phyloP scores from a whole-genome alignment of 1,139 yeast species.

The Kluyveromyces sp. region DNA sequence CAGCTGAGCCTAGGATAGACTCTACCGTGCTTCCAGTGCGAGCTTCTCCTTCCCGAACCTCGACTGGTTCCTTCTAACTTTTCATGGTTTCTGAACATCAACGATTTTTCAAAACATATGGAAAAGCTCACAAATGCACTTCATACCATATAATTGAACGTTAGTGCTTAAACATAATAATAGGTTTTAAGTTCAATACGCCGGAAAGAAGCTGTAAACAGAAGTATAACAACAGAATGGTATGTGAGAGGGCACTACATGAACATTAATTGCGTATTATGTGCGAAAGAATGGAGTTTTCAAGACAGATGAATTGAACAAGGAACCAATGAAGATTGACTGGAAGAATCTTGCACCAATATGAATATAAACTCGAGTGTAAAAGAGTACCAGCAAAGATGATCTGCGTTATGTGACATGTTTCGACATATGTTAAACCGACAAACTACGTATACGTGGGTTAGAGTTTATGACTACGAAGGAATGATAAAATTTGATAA shows the following conservation, averaged over 20 bases:
- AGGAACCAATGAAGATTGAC: not conserved
- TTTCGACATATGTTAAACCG: too few species aligned
- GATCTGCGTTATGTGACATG: too few species aligned
- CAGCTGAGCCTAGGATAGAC: too few species aligned
- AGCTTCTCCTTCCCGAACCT: not conserved
- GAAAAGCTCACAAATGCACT: not conserved
- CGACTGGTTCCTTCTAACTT: not conserved
- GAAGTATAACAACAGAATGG: conserved; percentile 10
- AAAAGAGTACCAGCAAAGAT: too few species aligned
- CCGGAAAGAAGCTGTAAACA: conserved; percentile 6
- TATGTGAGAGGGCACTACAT: conserved; percentile 2
- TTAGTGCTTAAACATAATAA: too few species aligned
- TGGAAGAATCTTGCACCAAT: too few species aligned
- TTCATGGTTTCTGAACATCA: not conserved
- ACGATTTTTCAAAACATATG: conserved; percentile 1
- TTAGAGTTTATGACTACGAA: too few species aligned
- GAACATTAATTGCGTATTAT: not conserved
- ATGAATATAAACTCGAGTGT: too few species aligned
- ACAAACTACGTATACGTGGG: too few species aligned
- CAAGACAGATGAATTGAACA: not conserved
- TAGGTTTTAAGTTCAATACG: not conserved
- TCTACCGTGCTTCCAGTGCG: too few species aligned
- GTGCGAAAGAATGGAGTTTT: not conserved
- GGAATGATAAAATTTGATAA: too few species aligned
- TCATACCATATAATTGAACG: not conserved